Evolutionary conservation across 2,329 filamentous ascomycete species (phyloP), one percentile per base, ranked within the genome.

Genomic region (Spiromastix sp.): DNA sequence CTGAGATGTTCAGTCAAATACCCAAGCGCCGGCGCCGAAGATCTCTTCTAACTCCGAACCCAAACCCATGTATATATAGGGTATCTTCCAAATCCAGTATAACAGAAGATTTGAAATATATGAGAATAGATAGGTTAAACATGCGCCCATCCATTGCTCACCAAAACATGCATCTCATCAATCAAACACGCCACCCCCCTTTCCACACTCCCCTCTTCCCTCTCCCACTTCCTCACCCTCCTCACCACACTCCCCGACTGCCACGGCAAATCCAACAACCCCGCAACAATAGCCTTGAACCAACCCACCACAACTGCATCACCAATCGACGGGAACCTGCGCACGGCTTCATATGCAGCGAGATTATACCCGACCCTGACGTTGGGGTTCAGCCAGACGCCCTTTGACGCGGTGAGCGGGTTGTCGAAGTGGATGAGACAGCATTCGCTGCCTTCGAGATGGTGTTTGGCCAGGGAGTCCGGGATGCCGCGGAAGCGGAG

Each of bases 401-500:
- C 57, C 20, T 50, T 48, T 3, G 44, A 27, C 2, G 26, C 18
- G 0, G 54, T 53, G 1, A 59, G 43, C 1, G 50, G 50, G 37
- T 60, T 60, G 36, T 63, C 60, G 3, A 51, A 54, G 25, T 63
- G 57, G 12, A 63, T 59, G 34, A 87, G 70, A 55, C 83, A 87
- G 61, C 81, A 86, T 57, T 87, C 82, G 10, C 76, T 81, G n/a
- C 69, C 82, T 55, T 87, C 83, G 17, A 86, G 64, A 30, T 61
- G 56, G 19, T 48, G 49, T 3, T 46, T 39, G 0, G 68, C 68
- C 1, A 89, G 70, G 3, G 67, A 69, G 48, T 83, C 79, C 0
- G 72, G 51, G 15, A 81, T 65, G 4, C 68, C 78, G 7, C 80
- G 73, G 55, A 84, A 84, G n/a, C 60, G 64, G 0, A 83, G 43